These are phyloP conservation scores for Auxenochlorella protothecoides DNA, from an alignment of 139 green algal genomes.

Conservation along the genomic window DNA sequence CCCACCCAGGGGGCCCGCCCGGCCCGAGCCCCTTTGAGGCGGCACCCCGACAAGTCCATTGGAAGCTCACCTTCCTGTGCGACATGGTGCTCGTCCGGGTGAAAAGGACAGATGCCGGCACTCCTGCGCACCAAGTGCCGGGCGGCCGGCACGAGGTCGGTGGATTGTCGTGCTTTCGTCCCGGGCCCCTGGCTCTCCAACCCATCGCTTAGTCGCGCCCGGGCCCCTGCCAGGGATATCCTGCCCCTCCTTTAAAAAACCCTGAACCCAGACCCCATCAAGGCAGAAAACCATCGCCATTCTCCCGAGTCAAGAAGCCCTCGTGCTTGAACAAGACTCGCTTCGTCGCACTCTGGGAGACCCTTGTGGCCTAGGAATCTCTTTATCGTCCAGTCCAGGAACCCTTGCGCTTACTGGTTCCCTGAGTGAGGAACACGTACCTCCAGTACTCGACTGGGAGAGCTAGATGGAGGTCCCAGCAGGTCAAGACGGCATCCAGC, in stretches of 20 bases:
- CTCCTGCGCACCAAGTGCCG: neutral
- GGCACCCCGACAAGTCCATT: too few relatives aligned
- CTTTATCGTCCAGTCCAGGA: neutral
- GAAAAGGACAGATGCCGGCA: slow-evolving; percentile 10
- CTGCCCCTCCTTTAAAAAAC: neutral
- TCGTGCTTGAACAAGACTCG: neutral
- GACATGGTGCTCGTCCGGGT: slow-evolving; percentile 11
- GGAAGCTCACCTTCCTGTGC: slow-evolving; percentile 25
- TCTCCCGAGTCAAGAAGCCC: neutral
- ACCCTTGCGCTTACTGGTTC: too few relatives aligned
- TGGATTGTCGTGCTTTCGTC: neutral
- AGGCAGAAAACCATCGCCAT: too few relatives aligned
- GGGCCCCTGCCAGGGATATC: neutral
- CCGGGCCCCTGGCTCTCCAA: too few relatives aligned
- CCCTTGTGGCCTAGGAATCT: neutral
- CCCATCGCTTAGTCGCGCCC: too few relatives aligned
- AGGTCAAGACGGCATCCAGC: slow-evolving; percentile 78
- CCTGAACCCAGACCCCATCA: neutral
- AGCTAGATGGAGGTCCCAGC: slow-evolving; percentile 49
- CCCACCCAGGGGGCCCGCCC: too few relatives aligned
- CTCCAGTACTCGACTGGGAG: neutral
- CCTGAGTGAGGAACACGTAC: too few relatives aligned
- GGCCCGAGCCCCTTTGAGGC: too few relatives aligned
- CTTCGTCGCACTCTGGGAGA: neutral
- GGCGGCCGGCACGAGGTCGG: neutral